phyloP scores from a whole-genome alignment of 441 rosid genomes.

The Pelargonium cotyledonis region DNA sequence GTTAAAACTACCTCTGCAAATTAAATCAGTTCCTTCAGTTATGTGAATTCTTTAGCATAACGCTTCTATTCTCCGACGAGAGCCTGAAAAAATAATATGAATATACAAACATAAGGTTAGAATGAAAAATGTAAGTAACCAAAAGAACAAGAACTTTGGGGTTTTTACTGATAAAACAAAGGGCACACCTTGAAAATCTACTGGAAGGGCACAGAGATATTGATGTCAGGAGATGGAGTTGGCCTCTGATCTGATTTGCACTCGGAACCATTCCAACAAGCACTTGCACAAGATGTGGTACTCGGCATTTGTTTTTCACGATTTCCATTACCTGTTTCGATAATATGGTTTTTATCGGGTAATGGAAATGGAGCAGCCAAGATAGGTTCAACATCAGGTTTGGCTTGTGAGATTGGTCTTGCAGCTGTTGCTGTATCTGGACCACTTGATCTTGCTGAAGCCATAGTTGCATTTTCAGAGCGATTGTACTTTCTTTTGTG shows the following conservation, averaged over 20 bases:
- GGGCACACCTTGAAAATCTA: slow-evolving; percentile 18
- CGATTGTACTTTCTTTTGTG: slow-evolving; percentile 29
- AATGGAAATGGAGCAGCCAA: slow-evolving; percentile 13
- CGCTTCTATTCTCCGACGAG: background rate
- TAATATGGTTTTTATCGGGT: slow-evolving; percentile 19
- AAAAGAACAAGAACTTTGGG: too few species aligned
- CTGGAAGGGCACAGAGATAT: slow-evolving; percentile 36
- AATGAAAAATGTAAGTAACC: background rate
- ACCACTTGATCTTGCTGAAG: slow-evolving; percentile 12
- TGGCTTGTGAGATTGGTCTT: slow-evolving; percentile 32
- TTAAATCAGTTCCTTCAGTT: background rate
- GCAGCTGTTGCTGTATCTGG: slow-evolving; percentile 24
- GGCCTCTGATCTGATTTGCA: slow-evolving; percentile 23
- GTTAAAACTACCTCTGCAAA: background rate
- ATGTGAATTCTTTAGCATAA: background rate
- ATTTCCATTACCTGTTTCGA: slow-evolving; percentile 7
- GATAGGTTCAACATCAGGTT: slow-evolving; percentile 21
- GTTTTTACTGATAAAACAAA: background rate
- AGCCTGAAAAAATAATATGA: background rate
- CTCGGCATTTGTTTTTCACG: slow-evolving; percentile 19
- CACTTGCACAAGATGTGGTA: slow-evolving; percentile 6
- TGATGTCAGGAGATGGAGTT: slow-evolving; percentile 45
- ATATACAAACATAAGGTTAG: too few species aligned
- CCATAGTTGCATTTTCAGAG: background rate
- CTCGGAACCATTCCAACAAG: slow-evolving; percentile 31